These are phyloP conservation scores for Fraxinus pennsylvanica DNA, from an alignment of 257 asterid genomes.

Conservation along the genomic window DNA sequence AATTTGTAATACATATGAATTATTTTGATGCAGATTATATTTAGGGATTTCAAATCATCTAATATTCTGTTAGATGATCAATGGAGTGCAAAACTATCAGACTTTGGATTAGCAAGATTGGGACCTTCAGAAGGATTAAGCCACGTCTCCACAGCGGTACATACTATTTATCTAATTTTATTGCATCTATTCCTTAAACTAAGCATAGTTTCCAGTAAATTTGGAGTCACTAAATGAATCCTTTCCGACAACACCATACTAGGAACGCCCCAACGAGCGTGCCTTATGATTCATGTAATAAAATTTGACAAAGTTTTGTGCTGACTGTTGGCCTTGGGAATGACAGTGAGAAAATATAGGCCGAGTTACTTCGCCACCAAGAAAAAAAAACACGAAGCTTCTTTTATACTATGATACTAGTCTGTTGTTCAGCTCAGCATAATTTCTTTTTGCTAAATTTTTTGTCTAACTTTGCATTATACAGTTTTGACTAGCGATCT, in stretches of 20 bases:
- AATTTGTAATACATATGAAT: neutral
- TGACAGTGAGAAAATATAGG: neutral
- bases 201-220: neutral
- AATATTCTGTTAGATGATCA: conserved; percentile 82
- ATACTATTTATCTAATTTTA: conserved; percentile 2
- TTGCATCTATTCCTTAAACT: neutral
- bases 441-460: too few relatives aligned
- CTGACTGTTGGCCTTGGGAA: neutral
- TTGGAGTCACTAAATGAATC: neutral
- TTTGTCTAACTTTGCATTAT: neutral
- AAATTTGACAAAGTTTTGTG: neutral
- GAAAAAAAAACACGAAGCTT: too few relatives aligned
- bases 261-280: neutral
- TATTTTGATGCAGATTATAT: conserved; percentile 62
- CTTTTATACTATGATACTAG: too few relatives aligned
- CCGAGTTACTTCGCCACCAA: neutral
- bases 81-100: conserved; percentile 90
- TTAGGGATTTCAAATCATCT: conserved; percentile 89
- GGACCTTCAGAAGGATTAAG: conserved; percentile 84
- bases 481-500: neutral
- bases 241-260: neutral
- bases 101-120: conserved; percentile 80
- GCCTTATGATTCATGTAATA: too few relatives aligned
- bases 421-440: too few relatives aligned
- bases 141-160: conserved; percentile 88